These are phyloP conservation scores for Neofusicoccum cordaticola DNA, from an alignment of 2,329 filamentous ascomycete genomes.

Conservation along the genomic window DNA sequence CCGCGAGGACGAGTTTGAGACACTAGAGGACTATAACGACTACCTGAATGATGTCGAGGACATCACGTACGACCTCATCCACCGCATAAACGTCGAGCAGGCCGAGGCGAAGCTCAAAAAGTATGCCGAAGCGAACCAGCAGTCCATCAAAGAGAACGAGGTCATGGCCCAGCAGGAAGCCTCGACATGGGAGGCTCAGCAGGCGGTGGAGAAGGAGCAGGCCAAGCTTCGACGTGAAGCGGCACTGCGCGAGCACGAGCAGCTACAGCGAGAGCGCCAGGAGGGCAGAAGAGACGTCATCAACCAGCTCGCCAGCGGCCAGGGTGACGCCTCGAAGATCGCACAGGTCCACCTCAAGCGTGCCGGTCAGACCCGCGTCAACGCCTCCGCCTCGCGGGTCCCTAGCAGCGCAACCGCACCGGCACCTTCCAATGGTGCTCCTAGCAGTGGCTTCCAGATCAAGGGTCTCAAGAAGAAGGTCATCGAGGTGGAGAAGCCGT, in stretches of 20 bases:
- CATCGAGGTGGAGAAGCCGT: slow-evolving; percentile 67
- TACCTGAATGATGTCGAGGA: slow-evolving; percentile 92
- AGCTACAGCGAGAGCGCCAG: slow-evolving; percentile 65
- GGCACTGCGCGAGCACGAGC: slow-evolving; percentile 62
- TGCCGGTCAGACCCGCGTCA: slow-evolving; percentile 60
- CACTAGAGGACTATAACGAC: slow-evolving; percentile 80
- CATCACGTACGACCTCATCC: slow-evolving; percentile 83
- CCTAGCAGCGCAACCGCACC: slow-evolving; percentile 10
- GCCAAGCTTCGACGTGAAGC: slow-evolving; percentile 61
- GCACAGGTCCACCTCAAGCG: slow-evolving; percentile 62
- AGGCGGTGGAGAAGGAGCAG: slow-evolving; percentile 64
- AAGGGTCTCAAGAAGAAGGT: slow-evolving; percentile 71
- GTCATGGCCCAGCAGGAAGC: slow-evolving; percentile 48
- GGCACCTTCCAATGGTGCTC: slow-evolving; percentile 26
- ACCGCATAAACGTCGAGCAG: slow-evolving; percentile 65
- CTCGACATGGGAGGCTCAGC: slow-evolving; percentile 44
- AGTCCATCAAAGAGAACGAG: slow-evolving; percentile 52
- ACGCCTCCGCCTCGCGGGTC: slow-evolving; percentile 23
- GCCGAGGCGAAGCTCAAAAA: slow-evolving; percentile 59
- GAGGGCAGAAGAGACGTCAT: slow-evolving; percentile 68
- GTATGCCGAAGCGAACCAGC: slow-evolving; percentile 72
- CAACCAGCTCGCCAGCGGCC: slow-evolving; percentile 63
- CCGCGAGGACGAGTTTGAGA: slow-evolving; percentile 85
- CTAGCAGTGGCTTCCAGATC: slow-evolving; percentile 55
- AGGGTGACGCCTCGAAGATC: slow-evolving; percentile 58